phyloP scores from a whole-genome alignment of 1,139 yeast genomes.

The Hanseniaspora uvarum region DNA sequence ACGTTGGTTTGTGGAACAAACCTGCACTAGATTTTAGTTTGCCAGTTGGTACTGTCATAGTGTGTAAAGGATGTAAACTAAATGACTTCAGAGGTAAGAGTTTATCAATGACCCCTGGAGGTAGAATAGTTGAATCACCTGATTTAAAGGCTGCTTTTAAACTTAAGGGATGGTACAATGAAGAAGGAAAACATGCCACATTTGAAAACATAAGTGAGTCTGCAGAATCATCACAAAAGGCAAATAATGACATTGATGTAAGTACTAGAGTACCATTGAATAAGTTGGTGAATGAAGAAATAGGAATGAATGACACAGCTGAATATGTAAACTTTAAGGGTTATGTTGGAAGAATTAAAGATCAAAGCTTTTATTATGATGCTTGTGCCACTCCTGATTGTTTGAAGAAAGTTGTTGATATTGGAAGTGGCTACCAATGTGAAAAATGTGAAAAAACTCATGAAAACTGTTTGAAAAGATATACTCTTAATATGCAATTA shows the following conservation, averaged over 20 bases:
- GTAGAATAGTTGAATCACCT: constrained; percentile 68
- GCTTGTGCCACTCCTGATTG: constrained; percentile 75
- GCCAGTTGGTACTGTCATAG: constrained; percentile 79
- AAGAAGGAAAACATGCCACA: constrained; percentile 53
- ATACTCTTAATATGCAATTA: constrained; percentile 59
- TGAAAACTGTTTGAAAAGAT: constrained; percentile 65
- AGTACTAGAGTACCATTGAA: constrained; percentile 54
- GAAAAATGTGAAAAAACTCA: constrained; percentile 73
- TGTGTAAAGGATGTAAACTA: constrained; percentile 82
- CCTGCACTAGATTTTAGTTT: constrained; percentile 65
- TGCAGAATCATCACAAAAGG: constrained; percentile 27
- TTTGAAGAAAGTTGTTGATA: constrained; percentile 71
- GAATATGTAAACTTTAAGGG: constrained; percentile 73
- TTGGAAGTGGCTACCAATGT: constrained; percentile 81
- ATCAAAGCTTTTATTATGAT: constrained; percentile 75
- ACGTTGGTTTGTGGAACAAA: constrained; percentile 84
- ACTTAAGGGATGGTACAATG: constrained; percentile 91
- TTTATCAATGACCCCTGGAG: constrained; percentile 69
- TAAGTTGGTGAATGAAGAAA: constrained; percentile 56
- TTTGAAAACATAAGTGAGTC: constrained; percentile 54
- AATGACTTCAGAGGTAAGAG: constrained; percentile 84
- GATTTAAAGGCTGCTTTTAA: constrained; percentile 80
- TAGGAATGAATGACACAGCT: constrained; percentile 66
- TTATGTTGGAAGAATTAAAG: constrained; percentile 56
- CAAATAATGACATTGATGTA: constrained; percentile 25